Conservation (phyloP, 106 monocot genomes). For the Cymbidium sinense region DNA sequence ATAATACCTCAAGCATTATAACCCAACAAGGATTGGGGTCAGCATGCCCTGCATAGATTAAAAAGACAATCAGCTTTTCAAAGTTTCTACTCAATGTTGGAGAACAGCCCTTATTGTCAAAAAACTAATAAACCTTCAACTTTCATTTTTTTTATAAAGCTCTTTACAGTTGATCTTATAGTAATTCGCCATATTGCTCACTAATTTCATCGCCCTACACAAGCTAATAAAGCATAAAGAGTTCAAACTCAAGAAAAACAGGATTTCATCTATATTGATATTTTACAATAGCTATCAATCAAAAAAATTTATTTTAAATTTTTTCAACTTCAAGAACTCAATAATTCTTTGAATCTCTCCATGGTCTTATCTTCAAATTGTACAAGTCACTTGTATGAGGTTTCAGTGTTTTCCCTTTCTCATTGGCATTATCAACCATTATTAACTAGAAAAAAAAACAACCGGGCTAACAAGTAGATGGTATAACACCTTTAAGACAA, state of each 20-base stretch:
- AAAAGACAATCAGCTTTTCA: neutral
- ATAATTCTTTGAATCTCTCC: neutral
- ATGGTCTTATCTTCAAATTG: neutral
- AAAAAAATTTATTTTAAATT: no score
- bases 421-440: neutral
- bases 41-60: constrained; percentile 38
- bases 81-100: neutral
- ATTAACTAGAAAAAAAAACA: no score
- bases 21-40: constrained; percentile 87
- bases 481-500: neutral
- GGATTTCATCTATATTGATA: neutral
- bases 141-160: neutral
- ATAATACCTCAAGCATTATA: constrained; percentile 93
- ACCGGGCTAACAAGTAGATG: neutral
- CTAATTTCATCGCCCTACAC: neutral
- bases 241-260: neutral
- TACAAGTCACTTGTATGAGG: neutral
- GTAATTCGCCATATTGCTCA: neutral
- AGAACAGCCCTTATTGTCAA: neutral
- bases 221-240: neutral
- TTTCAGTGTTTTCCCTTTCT: neutral
- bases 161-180: neutral
- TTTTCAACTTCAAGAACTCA: no score
- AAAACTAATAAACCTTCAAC: neutral
- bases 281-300: no score